These are phyloP conservation scores for Colletotrichum sp. DNA, from an alignment of 2,329 filamentous ascomycete genomes.

Conservation along the genomic window DNA sequence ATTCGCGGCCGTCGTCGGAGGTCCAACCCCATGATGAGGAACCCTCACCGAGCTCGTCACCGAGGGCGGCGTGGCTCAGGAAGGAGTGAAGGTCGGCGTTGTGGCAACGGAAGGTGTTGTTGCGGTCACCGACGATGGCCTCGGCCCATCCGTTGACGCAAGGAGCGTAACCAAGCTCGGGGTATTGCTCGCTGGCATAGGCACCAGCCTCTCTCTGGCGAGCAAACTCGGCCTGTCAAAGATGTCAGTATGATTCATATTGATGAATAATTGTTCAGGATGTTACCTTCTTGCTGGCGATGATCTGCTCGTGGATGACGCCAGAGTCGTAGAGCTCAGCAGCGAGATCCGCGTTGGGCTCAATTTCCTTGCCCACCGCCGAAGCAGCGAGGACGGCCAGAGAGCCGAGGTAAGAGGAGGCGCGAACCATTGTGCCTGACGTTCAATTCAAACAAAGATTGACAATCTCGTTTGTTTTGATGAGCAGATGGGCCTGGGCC, in stretches of 20 bases:
- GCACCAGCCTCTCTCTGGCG: slow-evolving; percentile 19
- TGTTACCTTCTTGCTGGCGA: slow-evolving; percentile 20
- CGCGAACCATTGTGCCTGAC: slow-evolving; percentile 16
- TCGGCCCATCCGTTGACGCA: slow-evolving; percentile 49
- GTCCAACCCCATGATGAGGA: slow-evolving; percentile 54
- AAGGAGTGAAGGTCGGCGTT: slow-evolving; percentile 61
- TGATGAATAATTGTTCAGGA: fast-evolving
- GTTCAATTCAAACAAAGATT: neutral
- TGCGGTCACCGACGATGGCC: slow-evolving; percentile 48
- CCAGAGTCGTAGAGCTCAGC: slow-evolving; percentile 23
- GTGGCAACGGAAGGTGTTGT: slow-evolving; percentile 53
- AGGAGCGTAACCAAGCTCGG: slow-evolving; percentile 39
- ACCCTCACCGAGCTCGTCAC: slow-evolving; percentile 42
- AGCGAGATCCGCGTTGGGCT: slow-evolving; percentile 15
- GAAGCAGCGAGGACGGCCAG: slow-evolving; percentile 22
- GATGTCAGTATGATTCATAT: neutral
- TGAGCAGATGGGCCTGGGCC: neutral
- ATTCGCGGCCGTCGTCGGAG: slow-evolving; percentile 48
- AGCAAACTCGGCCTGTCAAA: slow-evolving; percentile 1
- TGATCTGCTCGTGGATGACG: slow-evolving; percentile 19
- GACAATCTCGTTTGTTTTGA: neutral
- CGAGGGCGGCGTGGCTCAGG: slow-evolving; percentile 57
- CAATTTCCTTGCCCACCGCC: slow-evolving; percentile 21
- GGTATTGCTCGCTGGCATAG: slow-evolving; percentile 37
- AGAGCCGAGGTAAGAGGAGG: slow-evolving; percentile 17